These are phyloP conservation scores for Diaporthe citrichinensis DNA, from an alignment of 2,329 filamentous ascomycete species.

Conservation along the genomic window DNA sequence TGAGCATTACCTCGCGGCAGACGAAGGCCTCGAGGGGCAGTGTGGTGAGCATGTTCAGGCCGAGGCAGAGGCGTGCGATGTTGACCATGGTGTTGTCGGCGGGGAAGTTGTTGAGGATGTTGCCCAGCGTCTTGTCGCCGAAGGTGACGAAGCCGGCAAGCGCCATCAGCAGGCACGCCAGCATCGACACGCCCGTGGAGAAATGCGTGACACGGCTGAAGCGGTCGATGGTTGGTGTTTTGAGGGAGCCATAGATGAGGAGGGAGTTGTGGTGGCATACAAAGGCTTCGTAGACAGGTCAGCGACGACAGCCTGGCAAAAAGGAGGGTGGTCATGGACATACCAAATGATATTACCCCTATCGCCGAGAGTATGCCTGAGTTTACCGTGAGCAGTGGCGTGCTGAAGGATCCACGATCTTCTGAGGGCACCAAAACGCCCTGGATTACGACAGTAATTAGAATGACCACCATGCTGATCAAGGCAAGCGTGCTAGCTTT, in stretches of 20 bases:
- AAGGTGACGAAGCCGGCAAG: constrained; percentile 93
- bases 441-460: constrained; percentile 89
- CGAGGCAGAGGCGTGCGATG: constrained; percentile 93
- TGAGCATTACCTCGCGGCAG: constrained; percentile 95
- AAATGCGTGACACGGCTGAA: constrained; percentile 95
- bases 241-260: constrained; percentile 95
- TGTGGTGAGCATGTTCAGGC: constrained; percentile 98
- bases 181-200: constrained; percentile 88
- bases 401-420: constrained; percentile 78
- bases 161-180: constrained; percentile 92
- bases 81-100: constrained; percentile 93
- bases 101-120: constrained; percentile 98
- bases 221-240: constrained; percentile 94
- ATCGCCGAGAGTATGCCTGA: constrained; percentile 94
- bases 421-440: constrained; percentile 81
- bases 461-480: constrained; percentile 92
- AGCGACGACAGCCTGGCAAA: neutral
- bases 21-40: constrained; percentile 97
- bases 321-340: constrained; percentile 45
- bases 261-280: constrained; percentile 94
- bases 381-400: constrained; percentile 82
- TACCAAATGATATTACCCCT: constrained; percentile 97
- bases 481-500: constrained; percentile 96
- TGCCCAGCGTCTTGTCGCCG: constrained; percentile 90
- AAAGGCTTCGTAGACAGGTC: constrained; percentile 61